Percentiles rank a stretch among this genome's conserved stretches.
These are phyloP conservation scores for Gymnopilus junonius DNA, from an alignment of 768 basidiomycete species.

Conservation along the genomic window DNA sequence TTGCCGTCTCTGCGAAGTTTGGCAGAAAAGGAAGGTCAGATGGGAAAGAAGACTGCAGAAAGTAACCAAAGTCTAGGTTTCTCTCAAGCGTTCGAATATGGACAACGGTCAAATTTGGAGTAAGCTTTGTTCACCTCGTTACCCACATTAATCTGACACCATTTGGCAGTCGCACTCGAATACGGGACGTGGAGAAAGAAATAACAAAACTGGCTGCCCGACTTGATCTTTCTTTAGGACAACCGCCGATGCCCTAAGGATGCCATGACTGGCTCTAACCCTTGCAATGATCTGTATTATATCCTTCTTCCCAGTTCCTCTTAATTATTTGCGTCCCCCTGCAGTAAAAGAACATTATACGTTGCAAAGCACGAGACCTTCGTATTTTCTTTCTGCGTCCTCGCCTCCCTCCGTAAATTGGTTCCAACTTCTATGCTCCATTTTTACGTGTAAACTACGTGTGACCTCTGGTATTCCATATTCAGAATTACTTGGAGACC, in stretches of 20 bases:
- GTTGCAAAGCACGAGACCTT: no score
- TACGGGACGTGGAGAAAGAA: conserved; percentile 59
- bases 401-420: no score
- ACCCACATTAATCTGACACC: background rate
- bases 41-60: conserved; percentile 45
- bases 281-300: background rate
- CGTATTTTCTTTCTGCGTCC: no score
- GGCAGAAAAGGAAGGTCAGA: conserved; percentile 56
- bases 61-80: conserved; percentile 58
- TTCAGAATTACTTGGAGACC: no score
- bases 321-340: no score
- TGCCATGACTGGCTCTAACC: background rate
- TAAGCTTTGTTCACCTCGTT: conserved; percentile 37
- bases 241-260: conserved; percentile 38
- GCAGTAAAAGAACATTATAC: no score
- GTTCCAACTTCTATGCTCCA: no score
- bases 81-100: conserved; percentile 78
- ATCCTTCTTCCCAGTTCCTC: background rate
- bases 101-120: conserved; percentile 72
- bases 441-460: no score
- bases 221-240: conserved; percentile 52
- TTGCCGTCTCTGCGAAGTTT: conserved; percentile 62
- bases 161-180: conserved; percentile 56
- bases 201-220: conserved; percentile 52
- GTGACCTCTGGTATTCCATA: no score